Conservation (phyloP, 2,329 filamentous ascomycete species). For the Penicillium sp. region DNA sequence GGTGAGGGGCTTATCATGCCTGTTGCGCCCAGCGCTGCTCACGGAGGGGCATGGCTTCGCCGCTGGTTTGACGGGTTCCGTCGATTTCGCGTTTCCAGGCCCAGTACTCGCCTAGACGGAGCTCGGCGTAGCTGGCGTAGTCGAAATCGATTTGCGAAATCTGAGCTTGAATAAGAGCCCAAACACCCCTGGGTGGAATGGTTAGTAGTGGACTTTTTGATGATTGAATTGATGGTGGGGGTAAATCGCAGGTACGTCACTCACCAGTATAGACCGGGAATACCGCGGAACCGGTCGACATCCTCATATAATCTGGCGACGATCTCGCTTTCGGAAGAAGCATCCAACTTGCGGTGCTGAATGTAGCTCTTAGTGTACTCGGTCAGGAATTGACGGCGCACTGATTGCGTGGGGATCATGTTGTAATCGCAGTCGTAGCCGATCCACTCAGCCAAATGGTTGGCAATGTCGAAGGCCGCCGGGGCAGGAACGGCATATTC, state of each 20-base stretch:
- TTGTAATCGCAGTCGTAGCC: conserved; percentile 93
- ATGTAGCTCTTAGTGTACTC: conserved; percentile 81
- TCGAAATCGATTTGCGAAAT: conserved; percentile 98
- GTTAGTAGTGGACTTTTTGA: background rate
- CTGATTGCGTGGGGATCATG: conserved; percentile 73
- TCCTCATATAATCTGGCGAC: conserved; percentile 70
- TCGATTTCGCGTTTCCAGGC: conserved; percentile 78
- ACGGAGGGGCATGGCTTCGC: conserved; percentile 66
- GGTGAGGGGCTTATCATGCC: conserved; percentile 15
- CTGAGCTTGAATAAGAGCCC: conserved; percentile 89
- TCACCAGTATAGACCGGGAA: conserved; percentile 79
- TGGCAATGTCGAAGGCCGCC: conserved; percentile 92
- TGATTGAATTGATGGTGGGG: background rate
- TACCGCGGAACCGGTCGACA: conserved; percentile 82
- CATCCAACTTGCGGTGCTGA: conserved; percentile 43
- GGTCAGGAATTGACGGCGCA: conserved; percentile 76
- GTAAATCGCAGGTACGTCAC: background rate
- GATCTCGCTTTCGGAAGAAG: conserved; percentile 58
- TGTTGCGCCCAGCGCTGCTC: conserved; percentile 78
- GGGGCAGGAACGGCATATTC: conserved; percentile 95
- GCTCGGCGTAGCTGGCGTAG: conserved; percentile 87
- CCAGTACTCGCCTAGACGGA: conserved; percentile 86
- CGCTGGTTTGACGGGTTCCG: conserved; percentile 57
- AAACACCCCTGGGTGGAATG: conserved; percentile 75
- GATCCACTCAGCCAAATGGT: conserved; percentile 98